These are phyloP conservation scores for Tulasnella sp. DNA, from an alignment of 768 basidiomycete genomes.

Conservation along the genomic window DNA sequence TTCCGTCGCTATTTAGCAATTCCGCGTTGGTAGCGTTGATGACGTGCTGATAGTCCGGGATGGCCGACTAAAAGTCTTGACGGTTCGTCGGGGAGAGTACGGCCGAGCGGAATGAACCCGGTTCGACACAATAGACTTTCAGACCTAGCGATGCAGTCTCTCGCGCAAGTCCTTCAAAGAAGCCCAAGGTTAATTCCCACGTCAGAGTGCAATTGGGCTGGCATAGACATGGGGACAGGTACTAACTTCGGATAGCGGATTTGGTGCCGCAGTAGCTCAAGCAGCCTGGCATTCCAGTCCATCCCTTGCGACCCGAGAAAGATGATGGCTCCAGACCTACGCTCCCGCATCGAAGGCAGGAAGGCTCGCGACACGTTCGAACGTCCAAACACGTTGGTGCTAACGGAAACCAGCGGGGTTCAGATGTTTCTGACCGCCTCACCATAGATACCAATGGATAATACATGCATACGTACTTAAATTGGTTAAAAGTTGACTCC, in stretches of 20 bases:
- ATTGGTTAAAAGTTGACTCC: conserved; percentile 22
- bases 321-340: conserved; percentile 33
- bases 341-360: conserved; percentile 38
- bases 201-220: too few species aligned
- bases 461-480: conserved; percentile 22
- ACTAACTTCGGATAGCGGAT: too few species aligned
- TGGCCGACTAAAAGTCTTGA: neutral
- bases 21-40: neutral
- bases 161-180: too few species aligned
- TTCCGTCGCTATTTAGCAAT: conserved; percentile 19
- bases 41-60: conserved; percentile 17
- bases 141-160: conserved; percentile 22
- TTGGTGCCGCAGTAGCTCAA: too few species aligned
- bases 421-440: neutral
- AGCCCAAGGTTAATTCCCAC: too few species aligned
- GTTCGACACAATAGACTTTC: conserved; percentile 16
- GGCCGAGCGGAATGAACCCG: conserved; percentile 23
- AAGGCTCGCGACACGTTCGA: conserved; percentile 35
- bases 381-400: conserved; percentile 37
- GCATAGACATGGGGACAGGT: too few species aligned
- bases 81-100: conserved; percentile 13
- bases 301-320: conserved; percentile 34
- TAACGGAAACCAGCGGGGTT: neutral
- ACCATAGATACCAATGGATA: too few species aligned
- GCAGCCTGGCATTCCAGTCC: neutral